These are phyloP conservation scores for Kurtzmaniella quercitrusa DNA, from an alignment of 1,139 yeast genomes.

Conservation along the genomic window DNA sequence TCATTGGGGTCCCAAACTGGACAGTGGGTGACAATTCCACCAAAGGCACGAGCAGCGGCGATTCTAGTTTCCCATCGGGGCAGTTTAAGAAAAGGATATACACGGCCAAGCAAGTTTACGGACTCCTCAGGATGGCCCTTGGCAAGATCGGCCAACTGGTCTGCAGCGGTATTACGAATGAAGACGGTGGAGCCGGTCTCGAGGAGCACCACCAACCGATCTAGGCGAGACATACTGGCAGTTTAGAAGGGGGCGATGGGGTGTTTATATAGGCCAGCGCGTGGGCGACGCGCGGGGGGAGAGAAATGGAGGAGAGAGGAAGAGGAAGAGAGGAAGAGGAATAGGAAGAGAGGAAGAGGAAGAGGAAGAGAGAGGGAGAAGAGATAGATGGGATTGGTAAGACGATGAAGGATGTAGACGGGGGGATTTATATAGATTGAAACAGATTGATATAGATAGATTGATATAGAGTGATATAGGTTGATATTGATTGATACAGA, in stretches of 20 bases:
- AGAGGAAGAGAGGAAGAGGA: background rate
- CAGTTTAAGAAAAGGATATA: conserved; percentile 81
- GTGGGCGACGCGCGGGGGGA: background rate
- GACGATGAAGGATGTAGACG: too few relatives aligned
- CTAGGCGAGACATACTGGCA: conserved; percentile 46
- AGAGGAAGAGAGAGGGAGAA: background rate
- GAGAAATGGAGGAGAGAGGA: background rate
- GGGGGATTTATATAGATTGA: background rate
- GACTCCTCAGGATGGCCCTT: conserved; percentile 94
- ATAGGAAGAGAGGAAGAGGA: background rate
- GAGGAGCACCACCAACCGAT: conserved; percentile 69
- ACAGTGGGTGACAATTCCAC: conserved; percentile 83
- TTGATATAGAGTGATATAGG: too few relatives aligned
- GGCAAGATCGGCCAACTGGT: conserved; percentile 91
- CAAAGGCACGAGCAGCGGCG: conserved; percentile 92
- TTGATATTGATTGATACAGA: too few relatives aligned
- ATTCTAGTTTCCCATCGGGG: conserved; percentile 94
- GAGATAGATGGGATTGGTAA: background rate
- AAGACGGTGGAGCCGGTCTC: conserved; percentile 96
- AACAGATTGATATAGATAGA: too few relatives aligned
- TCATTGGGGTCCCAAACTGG: conserved; percentile 81
- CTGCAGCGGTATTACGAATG: conserved; percentile 95
- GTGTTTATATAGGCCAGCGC: background rate
- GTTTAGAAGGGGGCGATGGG: conserved; percentile 1
- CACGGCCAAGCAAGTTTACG: conserved; percentile 76